Base-by-base conservation (phyloP, 1,284 basidiomycete genomes). In the Melampsora larici-populina region DNA sequence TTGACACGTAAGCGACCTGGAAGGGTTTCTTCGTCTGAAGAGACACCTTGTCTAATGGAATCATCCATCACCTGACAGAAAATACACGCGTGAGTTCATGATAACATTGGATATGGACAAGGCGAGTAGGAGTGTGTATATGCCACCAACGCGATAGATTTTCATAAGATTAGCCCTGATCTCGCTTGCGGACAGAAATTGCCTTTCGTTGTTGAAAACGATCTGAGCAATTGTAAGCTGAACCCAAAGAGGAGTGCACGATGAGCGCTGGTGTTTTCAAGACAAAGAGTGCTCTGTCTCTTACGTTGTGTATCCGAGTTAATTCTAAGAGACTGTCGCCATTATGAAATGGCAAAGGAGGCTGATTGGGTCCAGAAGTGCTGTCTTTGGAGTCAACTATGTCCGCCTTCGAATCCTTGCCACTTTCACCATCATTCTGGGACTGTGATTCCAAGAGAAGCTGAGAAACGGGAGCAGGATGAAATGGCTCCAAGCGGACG, bases 151-250 rank as follows among this genome's bases (percentile, higher is more conserved):
- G 60, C 82, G 17, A 81, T 77, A 79, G 78, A 81, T 79, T 68
- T 79, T 81, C 63, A 84, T 72, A 79, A 91, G 90, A 85, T 92
- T 92, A 55, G 86, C 84, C 80, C 90, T 87, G 79, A 97, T 92
- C 58, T 94, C 90, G 17, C 88, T 88, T 66, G 91, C 89, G 2
- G 88, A 88, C 77, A 90, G 88, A 65, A 92, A 93, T 89, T 87
- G 89, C 79, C 90, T 88, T 84, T 97, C 95, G 82, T 98, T 98
- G 84, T 97, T 92, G 85, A 93, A 94, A 1, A 98, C 93, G 65
- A 97, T 92, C 85, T 95, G 93, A 7, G 93, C 92, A 79, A 96
- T 95, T 0, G 93, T 94, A 87, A 94, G 88, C 91, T 94, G 74
- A 70, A 33, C 51, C 40, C 36, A 70, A 55, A 55, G 24, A 55